phyloP scores from a whole-genome alignment of 2,329 filamentous ascomycete species.

The Colletotrichum eleusines region DNA sequence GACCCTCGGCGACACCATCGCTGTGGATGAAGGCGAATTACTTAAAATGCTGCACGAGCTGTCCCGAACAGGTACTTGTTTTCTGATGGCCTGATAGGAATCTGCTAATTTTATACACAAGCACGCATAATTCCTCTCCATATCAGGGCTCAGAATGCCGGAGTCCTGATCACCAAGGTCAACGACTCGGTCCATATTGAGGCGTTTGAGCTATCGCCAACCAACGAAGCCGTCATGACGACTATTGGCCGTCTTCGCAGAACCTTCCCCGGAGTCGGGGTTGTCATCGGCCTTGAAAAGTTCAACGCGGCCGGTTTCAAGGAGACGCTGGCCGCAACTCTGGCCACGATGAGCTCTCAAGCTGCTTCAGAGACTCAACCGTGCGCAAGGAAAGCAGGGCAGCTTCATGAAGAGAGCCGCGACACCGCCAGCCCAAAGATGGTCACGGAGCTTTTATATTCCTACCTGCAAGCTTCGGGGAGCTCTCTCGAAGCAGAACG shows the following conservation, averaged over 20 bases:
- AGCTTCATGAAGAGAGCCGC: slow-evolving; percentile 54
- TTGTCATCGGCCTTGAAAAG: slow-evolving; percentile 41
- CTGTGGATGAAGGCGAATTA: not conserved
- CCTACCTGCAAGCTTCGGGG: slow-evolving; percentile 57
- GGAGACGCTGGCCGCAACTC: slow-evolving; percentile 43
- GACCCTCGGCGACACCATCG: not conserved
- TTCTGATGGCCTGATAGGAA: fast-evolving
- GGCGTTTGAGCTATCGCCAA: slow-evolving; percentile 51
- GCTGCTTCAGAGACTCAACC: slow-evolving; percentile 38
- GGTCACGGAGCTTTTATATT: slow-evolving; percentile 61
- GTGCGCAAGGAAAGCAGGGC: slow-evolving; percentile 53
- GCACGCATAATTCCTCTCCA: slow-evolving; percentile 45
- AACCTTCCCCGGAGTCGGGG: slow-evolving; percentile 46
- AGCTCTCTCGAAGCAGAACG: slow-evolving; percentile 41
- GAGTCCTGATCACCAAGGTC: slow-evolving; percentile 47
- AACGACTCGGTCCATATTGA: slow-evolving; percentile 46
- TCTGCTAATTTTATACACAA: slow-evolving; percentile 3
- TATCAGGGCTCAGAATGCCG: slow-evolving; percentile 53
- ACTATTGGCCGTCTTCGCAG: slow-evolving; percentile 49
- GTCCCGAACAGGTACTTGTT: not conserved
- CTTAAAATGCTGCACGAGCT: not conserved
- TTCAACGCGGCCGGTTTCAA: slow-evolving; percentile 43
- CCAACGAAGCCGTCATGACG: slow-evolving; percentile 45
- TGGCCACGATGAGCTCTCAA: slow-evolving; percentile 49
- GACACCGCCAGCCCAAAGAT: slow-evolving; percentile 63